Base-by-base conservation (phyloP, 805 yeast species). In the Wickerhamomyces rabaulensis region DNA sequence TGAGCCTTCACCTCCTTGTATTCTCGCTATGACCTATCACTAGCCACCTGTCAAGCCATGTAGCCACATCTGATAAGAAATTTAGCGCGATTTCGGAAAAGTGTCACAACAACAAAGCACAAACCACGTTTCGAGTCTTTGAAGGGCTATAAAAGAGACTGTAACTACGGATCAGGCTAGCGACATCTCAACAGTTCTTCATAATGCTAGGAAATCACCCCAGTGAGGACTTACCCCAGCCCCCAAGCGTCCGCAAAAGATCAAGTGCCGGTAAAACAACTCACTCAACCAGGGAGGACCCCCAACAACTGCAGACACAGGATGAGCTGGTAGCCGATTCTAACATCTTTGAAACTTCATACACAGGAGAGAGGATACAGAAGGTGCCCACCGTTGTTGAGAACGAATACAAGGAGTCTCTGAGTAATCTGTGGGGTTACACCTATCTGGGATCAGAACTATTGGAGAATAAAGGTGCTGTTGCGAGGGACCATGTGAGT, bases 401-500 rank as follows among this genome's bases (percentile, higher is more conserved):
- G 6, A 42, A 44, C 3, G 39, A 44, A 15, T 27, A 46, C 17
- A 33, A 38, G 4, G 44, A 37, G n/a, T 44, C 25, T 5, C 31
- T 41, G 26, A 25, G 25, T 19, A 52, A 48, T 23, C 37, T 52
- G 6, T 52, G 60, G 58, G 52, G 55, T 1, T n/a, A 54, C 1
- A 15, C 42, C 2, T 43, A 68, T 15, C 49, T 54, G 15, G 75
- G 76, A 2, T 58, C 72, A 0, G 52, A 67, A 16, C 45, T 68
- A 17, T 45, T 75, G 31, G 83, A 79, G 53, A 79, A 79, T 49
- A 75, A 73, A 46, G 81, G 81, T 0, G 64, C 82, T 0, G 83
- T 79, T 9, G 84, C 84, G 0, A 69, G 85, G 57, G 85, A 79
- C 56, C 84, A 79, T 55, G 69, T 67, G 46, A 36, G 66, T 55